Conservation (phyloP, 2,329 filamentous ascomycete genomes). For the Hypoxylon sp. region DNA sequence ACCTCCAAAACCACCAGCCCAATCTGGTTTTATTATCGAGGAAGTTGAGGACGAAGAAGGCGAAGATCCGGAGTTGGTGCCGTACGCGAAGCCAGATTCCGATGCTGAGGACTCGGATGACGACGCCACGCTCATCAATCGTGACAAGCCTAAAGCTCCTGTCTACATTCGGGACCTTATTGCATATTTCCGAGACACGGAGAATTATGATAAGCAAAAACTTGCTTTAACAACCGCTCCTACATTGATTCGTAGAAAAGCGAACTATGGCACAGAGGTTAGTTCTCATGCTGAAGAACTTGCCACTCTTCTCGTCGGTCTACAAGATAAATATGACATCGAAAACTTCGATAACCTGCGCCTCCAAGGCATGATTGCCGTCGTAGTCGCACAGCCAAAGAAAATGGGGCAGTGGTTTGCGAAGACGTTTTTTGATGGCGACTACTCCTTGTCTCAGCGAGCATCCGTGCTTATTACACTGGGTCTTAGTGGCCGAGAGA, state of each 20-base stretch:
- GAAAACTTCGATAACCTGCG: conserved; percentile 82
- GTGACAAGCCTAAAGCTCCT: conserved; percentile 86
- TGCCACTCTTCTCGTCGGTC: conserved; percentile 79
- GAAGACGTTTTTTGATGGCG: conserved; percentile 89
- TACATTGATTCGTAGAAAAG: conserved; percentile 86
- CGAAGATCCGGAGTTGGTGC: conserved; percentile 77
- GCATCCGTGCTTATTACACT: conserved; percentile 85
- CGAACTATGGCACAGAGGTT: conserved; percentile 89
- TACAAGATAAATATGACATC: conserved; percentile 89
- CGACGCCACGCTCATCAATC: conserved; percentile 87
- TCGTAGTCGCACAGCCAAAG: conserved; percentile 81
- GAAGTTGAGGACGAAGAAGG: conserved; percentile 73
- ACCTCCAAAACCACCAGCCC: conserved; percentile 54
- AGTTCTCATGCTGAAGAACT: conserved; percentile 87
- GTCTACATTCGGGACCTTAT: conserved; percentile 94
- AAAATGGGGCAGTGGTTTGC: conserved; percentile 88
- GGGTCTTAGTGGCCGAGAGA: conserved; percentile 84
- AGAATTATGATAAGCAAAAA: conserved; percentile 87
- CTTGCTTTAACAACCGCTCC: conserved; percentile 84
- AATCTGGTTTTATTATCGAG: conserved; percentile 70
- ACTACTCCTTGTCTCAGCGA: conserved; percentile 89
- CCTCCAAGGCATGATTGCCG: conserved; percentile 84
- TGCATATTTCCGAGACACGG: conserved; percentile 81
- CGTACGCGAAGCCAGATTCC: conserved; percentile 88
- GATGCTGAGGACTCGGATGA: conserved; percentile 94